Percentiles rank a stretch among this genome's conserved stretches.
phyloP scores from a whole-genome alignment of 2,329 filamentous ascomycete species.

The Alternaria conjuncta region DNA sequence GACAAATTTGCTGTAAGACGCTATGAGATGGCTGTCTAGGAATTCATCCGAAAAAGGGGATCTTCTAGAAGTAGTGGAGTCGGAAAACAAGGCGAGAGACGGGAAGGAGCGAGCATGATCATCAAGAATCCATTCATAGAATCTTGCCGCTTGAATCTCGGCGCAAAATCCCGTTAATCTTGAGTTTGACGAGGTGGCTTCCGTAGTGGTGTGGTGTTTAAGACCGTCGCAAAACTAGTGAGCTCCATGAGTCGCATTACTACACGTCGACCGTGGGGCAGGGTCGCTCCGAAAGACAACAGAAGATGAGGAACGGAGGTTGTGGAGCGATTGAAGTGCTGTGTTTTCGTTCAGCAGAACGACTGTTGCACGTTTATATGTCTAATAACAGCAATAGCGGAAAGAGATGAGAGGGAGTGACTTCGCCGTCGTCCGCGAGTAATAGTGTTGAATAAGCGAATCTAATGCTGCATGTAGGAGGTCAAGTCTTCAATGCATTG shows the following conservation, averaged over 20 bases:
- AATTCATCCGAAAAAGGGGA: background rate
- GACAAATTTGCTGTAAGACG: background rate
- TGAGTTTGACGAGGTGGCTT: background rate
- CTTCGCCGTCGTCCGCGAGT: background rate
- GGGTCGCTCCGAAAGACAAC: background rate
- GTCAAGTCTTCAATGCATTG: background rate
- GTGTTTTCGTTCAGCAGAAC: background rate
- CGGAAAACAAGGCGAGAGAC: background rate
- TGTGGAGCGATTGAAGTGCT: background rate
- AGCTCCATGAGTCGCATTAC: background rate
- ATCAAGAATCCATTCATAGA: constrained; percentile 1
- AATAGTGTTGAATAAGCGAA: background rate
- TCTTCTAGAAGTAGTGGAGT: constrained; percentile 10
- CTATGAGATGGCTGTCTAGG: background rate
- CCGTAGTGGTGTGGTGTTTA: background rate
- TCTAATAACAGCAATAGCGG: background rate
- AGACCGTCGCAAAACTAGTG: background rate
- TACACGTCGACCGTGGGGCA: background rate
- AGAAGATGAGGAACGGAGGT: background rate
- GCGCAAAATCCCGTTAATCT: background rate
- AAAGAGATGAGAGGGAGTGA: background rate
- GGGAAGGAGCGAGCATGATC: constrained; percentile 1
- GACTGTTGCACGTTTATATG: background rate
- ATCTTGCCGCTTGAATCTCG: background rate
- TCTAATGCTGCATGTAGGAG: background rate